Conservation (phyloP, 768 basidiomycete species). For the Neoboletus magnificus region DNA sequence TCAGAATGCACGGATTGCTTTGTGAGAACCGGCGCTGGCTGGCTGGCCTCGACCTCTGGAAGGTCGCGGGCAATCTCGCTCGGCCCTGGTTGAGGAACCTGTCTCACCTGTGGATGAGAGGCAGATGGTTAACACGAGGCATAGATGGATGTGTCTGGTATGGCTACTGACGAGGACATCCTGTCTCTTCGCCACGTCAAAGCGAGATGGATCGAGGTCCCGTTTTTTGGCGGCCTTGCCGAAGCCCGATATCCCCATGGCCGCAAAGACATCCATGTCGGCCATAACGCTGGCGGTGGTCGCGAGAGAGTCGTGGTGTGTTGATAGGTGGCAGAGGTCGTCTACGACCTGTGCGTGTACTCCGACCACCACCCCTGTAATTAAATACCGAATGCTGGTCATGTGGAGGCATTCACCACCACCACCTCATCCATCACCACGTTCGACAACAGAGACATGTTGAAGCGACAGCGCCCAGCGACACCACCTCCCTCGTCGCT, state of each 20-base stretch:
- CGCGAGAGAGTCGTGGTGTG: not conserved
- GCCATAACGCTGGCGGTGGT: slow-evolving; percentile 35
- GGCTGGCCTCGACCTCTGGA: slow-evolving; percentile 22
- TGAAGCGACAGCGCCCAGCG: slow-evolving; percentile 50
- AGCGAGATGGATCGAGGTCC: slow-evolving; percentile 69
- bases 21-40: slow-evolving; percentile 2
- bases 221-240: slow-evolving; percentile 70
- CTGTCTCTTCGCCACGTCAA: slow-evolving; percentile 70
- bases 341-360: slow-evolving; percentile 12
- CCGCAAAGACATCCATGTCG: slow-evolving; percentile 69
- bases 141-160: not conserved
- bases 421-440: slow-evolving; percentile 3
- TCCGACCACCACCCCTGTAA: slow-evolving; percentile 19
- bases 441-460: slow-evolving; percentile 34
- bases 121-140: slow-evolving; percentile 22
- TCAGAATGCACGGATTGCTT: slow-evolving; percentile 7
- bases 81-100: slow-evolving; percentile 14
- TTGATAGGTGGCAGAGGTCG: slow-evolving; percentile 18
- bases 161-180: slow-evolving; percentile 32
- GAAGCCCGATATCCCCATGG: slow-evolving; percentile 84
- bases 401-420: not conserved
- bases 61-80: slow-evolving; percentile 9
- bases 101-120: slow-evolving; percentile 13
- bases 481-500: slow-evolving; percentile 41
- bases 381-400: not conserved